Evolutionary conservation across 257 asterid genomes (phyloP), one percentile per base, ranked within the genome.

Genomic region (Solanum appendiculatum): DNA sequence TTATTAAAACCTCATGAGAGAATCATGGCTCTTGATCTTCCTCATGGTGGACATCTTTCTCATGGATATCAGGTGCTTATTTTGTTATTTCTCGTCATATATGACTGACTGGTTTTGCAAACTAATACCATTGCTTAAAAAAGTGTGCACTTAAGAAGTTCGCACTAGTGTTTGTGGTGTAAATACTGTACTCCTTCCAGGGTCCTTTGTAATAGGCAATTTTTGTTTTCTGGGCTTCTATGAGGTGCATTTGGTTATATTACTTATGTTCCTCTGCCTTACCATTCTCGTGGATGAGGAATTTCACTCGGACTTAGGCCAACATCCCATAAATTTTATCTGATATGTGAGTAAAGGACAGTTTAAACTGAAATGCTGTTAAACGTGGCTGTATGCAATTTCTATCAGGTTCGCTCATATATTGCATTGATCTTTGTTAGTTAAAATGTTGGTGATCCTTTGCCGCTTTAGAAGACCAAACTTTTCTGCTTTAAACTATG

Each of bases 31-130:
- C 99, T 94, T 74, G 98, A 96, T 92, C 98, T 94, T 91, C 98
- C 98, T 89, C 99, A 96, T 69, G 99, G 98, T 87, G 98, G 98
- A 20, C 98, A 96, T 95, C 97, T 96, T 51, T 96, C 99, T 82
- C 99, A 96, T 85, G 98, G 98, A 85, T 94, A 94, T 89, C 98
- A 95, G 96, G 98, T 96, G 48, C 78, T 70, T 40, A 63, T 18
- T 36, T 73, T 75, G 58, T 75, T 75, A 13, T 75, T 75, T 75
- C 56, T 75, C 23, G 34, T 75, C 33, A 13, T 39, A n/a, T 6
- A 75, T 39, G 34, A 15, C 63, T 42, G 37, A 63, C 39, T 77
- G 1, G 33, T 77, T 7, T 77, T 25, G 60, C 18, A 54, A 77
- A 40, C 83, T 16, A 40, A 4, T 13, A 14, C 13, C 25, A 42